Conservation (phyloP, 805 yeast genomes). For the Lipomyces oligophaga region DNA sequence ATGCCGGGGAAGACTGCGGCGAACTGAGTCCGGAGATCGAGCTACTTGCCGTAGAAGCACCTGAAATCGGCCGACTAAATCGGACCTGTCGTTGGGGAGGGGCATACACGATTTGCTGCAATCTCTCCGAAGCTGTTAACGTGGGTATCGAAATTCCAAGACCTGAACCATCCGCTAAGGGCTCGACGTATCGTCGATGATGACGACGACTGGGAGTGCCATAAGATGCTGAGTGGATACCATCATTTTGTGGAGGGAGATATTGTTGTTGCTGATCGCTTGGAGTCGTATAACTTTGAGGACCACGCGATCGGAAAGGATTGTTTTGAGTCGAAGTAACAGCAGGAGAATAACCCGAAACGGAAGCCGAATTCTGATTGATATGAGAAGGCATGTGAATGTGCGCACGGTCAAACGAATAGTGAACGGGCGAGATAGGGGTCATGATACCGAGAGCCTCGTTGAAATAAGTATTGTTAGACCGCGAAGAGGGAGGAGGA, state of each 20-base stretch:
- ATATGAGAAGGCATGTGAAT: no score
- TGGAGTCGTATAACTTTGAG: neutral
- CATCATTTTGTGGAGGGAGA: neutral
- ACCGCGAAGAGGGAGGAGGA: conserved; percentile 9
- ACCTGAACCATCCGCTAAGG: conserved; percentile 2
- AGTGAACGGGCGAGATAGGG: conserved; percentile 14
- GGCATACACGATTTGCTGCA: conserved; percentile 12
- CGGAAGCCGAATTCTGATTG: neutral
- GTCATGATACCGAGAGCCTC: conserved; percentile 8
- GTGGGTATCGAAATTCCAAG: conserved; percentile 17
- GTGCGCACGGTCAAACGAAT: neutral
- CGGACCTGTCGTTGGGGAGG: neutral
- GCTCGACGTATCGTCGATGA: neutral
- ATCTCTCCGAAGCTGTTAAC: conserved; percentile 13
- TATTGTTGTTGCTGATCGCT: no score
- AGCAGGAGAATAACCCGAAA: neutral
- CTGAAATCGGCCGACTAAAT: conserved; percentile 2
- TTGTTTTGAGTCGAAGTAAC: conserved; percentile 8
- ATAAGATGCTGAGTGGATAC: no score
- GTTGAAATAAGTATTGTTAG: conserved; percentile 3
- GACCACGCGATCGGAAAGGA: conserved; percentile 25
- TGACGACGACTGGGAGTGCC: neutral
- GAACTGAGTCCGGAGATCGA: conserved; percentile 3
- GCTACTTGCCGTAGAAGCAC: conserved; percentile 7
- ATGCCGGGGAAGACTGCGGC: conserved; percentile 17